Evolutionary conservation across 2,329 filamentous ascomycete genomes (phyloP).

Genomic region (Paracoccidioides brasiliensis): DNA sequence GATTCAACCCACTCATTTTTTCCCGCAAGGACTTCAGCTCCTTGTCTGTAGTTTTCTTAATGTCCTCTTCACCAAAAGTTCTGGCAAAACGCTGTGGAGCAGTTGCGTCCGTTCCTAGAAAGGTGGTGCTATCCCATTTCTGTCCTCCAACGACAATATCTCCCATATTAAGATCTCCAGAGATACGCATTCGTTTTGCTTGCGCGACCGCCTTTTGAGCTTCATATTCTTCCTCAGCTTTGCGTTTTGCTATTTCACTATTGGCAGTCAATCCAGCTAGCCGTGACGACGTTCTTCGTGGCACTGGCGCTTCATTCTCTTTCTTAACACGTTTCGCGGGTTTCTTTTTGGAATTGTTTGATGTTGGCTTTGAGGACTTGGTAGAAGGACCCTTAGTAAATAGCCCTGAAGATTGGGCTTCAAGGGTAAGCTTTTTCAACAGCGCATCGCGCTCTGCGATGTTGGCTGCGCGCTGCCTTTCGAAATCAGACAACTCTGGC

Average conservation of each 20-base stretch:
- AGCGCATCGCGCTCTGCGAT: conserved; percentile 77
- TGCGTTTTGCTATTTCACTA: conserved; percentile 54
- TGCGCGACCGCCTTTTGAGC: conserved; percentile 44
- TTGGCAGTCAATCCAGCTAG: conserved; percentile 51
- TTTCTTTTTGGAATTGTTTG: conserved; percentile 34
- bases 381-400: conserved; percentile 40
- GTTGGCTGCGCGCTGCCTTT: conserved; percentile 71
- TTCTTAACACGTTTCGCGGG: conserved; percentile 50
- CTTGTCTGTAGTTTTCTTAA: conserved; percentile 65
- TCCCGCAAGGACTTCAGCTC: conserved; percentile 59
- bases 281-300: conserved; percentile 49
- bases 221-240: conserved; percentile 51
- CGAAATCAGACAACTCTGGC: conserved; percentile 63
- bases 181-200: conserved; percentile 51
- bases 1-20: conserved; percentile 59
- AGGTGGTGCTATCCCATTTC: conserved; percentile 56
- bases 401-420: conserved; percentile 55
- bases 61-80: conserved; percentile 76
- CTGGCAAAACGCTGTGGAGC: conserved; percentile 66
- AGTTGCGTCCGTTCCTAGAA: conserved; percentile 49
- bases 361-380: conserved; percentile 34
- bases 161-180: conserved; percentile 55
- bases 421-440: conserved; percentile 59
- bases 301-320: conserved; percentile 42
- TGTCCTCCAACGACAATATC: conserved; percentile 71